Conservation (phyloP, 805 yeast genomes). For the Barnettozyma salicaria region DNA sequence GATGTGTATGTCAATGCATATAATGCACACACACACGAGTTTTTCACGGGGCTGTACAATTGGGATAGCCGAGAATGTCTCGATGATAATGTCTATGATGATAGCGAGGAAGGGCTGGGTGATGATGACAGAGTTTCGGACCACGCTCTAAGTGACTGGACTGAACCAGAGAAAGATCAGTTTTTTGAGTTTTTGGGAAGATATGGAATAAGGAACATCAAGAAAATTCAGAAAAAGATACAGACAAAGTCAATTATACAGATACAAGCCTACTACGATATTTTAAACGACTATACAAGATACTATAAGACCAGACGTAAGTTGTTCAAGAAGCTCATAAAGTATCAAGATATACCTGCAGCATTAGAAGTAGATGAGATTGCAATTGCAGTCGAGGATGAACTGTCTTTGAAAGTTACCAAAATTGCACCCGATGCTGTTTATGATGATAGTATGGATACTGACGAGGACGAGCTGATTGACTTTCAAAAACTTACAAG, state of each 20-base stretch:
- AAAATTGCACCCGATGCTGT: neutral
- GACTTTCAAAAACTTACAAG: neutral
- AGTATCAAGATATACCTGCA: slow-evolving; percentile 43
- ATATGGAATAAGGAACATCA: slow-evolving; percentile 42
- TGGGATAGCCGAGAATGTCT: neutral
- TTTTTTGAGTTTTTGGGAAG: slow-evolving; percentile 47
- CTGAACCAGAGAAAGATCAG: slow-evolving; percentile 39
- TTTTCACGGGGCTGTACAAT: no score
- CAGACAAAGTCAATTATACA: slow-evolving; percentile 39
- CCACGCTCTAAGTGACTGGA: slow-evolving; percentile 39
- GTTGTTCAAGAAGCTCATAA: slow-evolving; percentile 22
- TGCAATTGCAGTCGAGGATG: slow-evolving; percentile 40
- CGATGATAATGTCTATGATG: neutral
- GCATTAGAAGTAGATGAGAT: slow-evolving; percentile 46
- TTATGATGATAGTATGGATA: neutral
- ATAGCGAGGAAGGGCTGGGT: neutral
- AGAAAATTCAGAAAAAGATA: slow-evolving; percentile 33
- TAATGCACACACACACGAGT: slow-evolving; percentile 6
- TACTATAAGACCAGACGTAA: slow-evolving; percentile 22
- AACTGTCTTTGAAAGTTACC: slow-evolving; percentile 22
- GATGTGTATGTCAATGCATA: slow-evolving; percentile 4
- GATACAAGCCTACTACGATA: slow-evolving; percentile 39
- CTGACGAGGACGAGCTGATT: slow-evolving; percentile 2
- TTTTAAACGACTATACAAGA: slow-evolving; percentile 29
- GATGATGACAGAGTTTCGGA: neutral